phyloP scores from a whole-genome alignment of 2,329 filamentous ascomycete species.

The Penicillium psychrosexuale region DNA sequence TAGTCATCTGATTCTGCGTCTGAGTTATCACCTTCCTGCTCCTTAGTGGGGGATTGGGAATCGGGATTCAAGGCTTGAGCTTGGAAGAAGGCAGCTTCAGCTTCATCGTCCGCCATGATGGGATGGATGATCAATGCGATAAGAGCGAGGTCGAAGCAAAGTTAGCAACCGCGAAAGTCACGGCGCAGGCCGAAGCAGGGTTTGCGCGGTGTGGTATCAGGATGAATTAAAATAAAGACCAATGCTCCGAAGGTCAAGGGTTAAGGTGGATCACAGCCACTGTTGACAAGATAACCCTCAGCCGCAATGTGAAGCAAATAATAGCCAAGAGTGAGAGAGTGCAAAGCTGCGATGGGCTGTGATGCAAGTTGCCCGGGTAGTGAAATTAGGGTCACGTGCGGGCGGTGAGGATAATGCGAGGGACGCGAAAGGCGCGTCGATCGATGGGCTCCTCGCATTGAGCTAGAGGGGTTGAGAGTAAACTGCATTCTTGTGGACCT shows the following conservation, averaged over 20 bases:
- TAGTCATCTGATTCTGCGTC: slow-evolving; percentile 56
- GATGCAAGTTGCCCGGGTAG: slow-evolving; percentile 9
- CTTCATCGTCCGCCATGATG: slow-evolving; percentile 53
- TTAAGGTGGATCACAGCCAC: slow-evolving; percentile 8
- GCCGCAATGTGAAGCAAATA: slow-evolving; percentile 4
- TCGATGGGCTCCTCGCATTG: slow-evolving; percentile 21
- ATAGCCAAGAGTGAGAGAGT: background rate
- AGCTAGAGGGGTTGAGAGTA: slow-evolving; percentile 16
- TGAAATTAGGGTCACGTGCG: slow-evolving; percentile 28
- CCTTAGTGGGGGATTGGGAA: slow-evolving; percentile 46
- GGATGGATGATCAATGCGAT: slow-evolving; percentile 9
- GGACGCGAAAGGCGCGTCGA: slow-evolving; percentile 29
- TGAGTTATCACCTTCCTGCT: slow-evolving; percentile 53
- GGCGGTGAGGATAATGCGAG: slow-evolving; percentile 32
- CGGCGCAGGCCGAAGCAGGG: background rate
- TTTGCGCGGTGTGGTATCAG: slow-evolving; percentile 2
- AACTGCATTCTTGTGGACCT: slow-evolving; percentile 25
- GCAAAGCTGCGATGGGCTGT: slow-evolving; percentile 2
- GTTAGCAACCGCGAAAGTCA: background rate
- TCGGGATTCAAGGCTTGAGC: slow-evolving; percentile 47
- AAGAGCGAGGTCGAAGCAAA: background rate
- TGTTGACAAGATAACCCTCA: slow-evolving; percentile 1
- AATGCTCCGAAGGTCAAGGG: background rate
- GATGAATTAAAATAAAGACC: background rate
- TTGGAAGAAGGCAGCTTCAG: slow-evolving; percentile 53